Conservation (phyloP, 768 basidiomycete genomes). For the Bullera alba region DNA sequence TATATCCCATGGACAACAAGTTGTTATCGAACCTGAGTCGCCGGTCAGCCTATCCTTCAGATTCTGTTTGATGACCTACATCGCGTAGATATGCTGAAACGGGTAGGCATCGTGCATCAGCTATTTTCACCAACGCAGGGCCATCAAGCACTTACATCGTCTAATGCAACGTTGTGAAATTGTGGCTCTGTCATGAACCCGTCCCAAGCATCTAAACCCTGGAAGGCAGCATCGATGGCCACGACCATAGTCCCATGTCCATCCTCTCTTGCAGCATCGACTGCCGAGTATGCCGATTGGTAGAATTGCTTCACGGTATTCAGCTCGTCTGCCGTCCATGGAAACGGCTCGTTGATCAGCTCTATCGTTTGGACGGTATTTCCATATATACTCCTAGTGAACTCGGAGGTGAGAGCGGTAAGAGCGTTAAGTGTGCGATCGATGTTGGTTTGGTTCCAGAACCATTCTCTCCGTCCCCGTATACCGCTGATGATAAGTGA, state of each 20-base stretch:
- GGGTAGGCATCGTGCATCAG: too few species aligned
- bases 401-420: constrained; percentile 32
- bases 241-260: constrained; percentile 13
- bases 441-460: constrained; percentile 32
- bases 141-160: constrained; percentile 44
- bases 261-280: constrained; percentile 4
- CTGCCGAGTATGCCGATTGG: constrained; percentile 23
- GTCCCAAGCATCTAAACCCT: constrained; percentile 34
- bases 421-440: constrained; percentile 33
- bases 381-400: constrained; percentile 27
- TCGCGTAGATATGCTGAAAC: constrained; percentile 40
- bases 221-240: constrained; percentile 33
- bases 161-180: constrained; percentile 34
- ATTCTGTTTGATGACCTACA: constrained; percentile 31
- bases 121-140: too few species aligned
- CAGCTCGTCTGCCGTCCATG: constrained; percentile 18
- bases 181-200: constrained; percentile 31
- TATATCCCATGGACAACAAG: constrained; percentile 31
- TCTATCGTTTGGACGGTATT: constrained; percentile 37
- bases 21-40: constrained; percentile 23
- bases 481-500: constrained; percentile 14
- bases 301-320: constrained; percentile 30
- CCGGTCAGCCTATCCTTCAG: not conserved
- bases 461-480: constrained; percentile 33
- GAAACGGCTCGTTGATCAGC: constrained; percentile 43